Evolutionary conservation across 2,329 filamentous ascomycete species (phyloP), one percentile per base, ranked within the genome.

Genomic region (Zopfia rhizophila): DNA sequence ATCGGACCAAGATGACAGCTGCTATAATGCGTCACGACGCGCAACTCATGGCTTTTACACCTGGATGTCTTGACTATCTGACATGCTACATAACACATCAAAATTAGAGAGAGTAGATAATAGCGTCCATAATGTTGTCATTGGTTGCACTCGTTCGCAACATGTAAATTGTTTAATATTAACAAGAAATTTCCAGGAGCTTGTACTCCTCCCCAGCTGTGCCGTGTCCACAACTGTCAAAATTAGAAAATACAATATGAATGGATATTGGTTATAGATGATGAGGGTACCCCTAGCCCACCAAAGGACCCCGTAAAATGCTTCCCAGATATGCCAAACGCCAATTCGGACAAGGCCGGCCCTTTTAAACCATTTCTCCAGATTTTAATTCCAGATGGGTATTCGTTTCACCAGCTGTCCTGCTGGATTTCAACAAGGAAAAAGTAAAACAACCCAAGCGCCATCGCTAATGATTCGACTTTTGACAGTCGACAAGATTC

Each of bases 391-490:
- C 40, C 31, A 13, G 11, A n/a, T 27, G 44, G 48, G 39, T 44
- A 44, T 38, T 35, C 42, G 27, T 40, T 24, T 21, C 5, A 19
- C 19, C 38, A 22, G 35, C 45, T 31, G 43, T 18, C 31, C 30
- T 42, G 44, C 44, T 42, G 45, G 31, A 13, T 5, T 22, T 31
- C 29, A 39, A 55, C 43, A 58, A 53, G 57, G 45, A 45, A 38
- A 55, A 50, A 17, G 11, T 17, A 18, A 45, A 56, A 13, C 44
- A 51, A 54, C 32, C 61, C 54, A 43, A 58, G 56, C 66, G 67
- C 66, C 68, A 44, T 68, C 68, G 68, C 68, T 70, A 58, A 70
- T 69, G 65, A 60, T 42, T 58, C 51, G 55, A 58, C 46, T 47
- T 45, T 48, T 46, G 37, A 46, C 46, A 38, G 61, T 58, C 56